Percentiles rank a stretch among this genome's conserved stretches.
Evolutionary conservation across 345 rosid genomes (phyloP).

Genomic region (Microthlaspi erraticum): DNA sequence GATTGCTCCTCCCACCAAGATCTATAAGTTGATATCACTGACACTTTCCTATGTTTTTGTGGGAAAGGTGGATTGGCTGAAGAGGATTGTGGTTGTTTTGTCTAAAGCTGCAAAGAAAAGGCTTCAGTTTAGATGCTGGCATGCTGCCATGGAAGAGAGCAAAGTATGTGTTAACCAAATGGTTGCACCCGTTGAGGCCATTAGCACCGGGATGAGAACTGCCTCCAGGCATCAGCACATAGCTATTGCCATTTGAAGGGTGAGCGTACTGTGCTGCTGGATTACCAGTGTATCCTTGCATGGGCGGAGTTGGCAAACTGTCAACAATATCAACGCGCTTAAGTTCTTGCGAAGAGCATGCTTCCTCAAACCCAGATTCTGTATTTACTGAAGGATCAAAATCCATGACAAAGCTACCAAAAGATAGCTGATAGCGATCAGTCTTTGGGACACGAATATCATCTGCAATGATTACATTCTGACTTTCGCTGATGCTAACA

Average conservation of each 20-base stretch:
- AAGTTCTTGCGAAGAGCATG: slow-evolving; percentile 55
- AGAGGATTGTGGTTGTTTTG: slow-evolving; percentile 56
- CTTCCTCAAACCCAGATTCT: slow-evolving; percentile 48
- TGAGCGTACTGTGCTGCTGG: slow-evolving; percentile 73
- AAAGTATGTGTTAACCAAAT: slow-evolving; percentile 66
- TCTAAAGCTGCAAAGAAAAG: slow-evolving; percentile 79
- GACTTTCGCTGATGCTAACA: slow-evolving; percentile 56
- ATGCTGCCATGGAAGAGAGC: slow-evolving; percentile 83
- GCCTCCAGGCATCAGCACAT: slow-evolving; percentile 88
- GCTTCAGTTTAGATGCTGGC: slow-evolving; percentile 64
- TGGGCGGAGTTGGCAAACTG: slow-evolving; percentile 61
- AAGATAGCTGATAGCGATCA: slow-evolving; percentile 74
- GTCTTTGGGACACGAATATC: slow-evolving; percentile 84
- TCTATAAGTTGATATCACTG: slow-evolving; percentile 56
- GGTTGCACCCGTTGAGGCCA: slow-evolving; percentile 72
- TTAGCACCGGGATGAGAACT: slow-evolving; percentile 69
- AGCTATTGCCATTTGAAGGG: slow-evolving; percentile 82
- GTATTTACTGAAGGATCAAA: slow-evolving; percentile 52
- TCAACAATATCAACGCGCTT: slow-evolving; percentile 47
- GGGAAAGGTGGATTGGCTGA: slow-evolving; percentile 66
- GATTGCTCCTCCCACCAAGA: slow-evolving; percentile 68
- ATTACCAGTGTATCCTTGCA: slow-evolving; percentile 86
- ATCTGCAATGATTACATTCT: slow-evolving; percentile 84
- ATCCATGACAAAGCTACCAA: slow-evolving; percentile 84
- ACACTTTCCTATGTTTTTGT: slow-evolving; percentile 69